Conservation (phyloP, 129 eudicot species). For the Lactuca sativa region DNA sequence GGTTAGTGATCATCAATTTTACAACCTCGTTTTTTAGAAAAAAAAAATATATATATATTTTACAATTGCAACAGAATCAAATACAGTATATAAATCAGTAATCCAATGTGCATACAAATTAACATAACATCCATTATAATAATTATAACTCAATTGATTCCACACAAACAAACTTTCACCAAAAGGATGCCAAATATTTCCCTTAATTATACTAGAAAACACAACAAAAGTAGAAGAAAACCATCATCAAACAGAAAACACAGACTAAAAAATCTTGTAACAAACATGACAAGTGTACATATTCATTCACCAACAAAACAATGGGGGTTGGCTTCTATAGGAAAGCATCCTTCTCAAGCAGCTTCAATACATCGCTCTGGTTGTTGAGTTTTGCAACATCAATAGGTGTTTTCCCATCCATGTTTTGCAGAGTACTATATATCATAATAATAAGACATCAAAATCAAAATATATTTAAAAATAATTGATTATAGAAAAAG, state of each 20-base stretch:
- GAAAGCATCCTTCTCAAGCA: conserved; percentile 94
- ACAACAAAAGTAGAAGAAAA: conserved; percentile 9
- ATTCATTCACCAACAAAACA: conserved; percentile 15
- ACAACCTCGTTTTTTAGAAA: not conserved
- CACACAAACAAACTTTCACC: conserved; percentile 22
- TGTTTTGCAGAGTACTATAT: conserved; percentile 80
- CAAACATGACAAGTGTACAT: conserved; percentile 25
- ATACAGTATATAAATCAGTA: too few relatives aligned
- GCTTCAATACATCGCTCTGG: conserved; percentile 68
- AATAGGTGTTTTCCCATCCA: conserved; percentile 92
- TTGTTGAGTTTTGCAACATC: conserved; percentile 92
- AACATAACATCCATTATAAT: conserved; percentile 6
- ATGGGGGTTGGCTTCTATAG: conserved; percentile 30
- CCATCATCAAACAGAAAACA: conserved; percentile 19
- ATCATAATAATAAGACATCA: not conserved
- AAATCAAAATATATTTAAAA: not conserved
- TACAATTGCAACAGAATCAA: too few relatives aligned
- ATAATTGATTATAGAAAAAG: not conserved
- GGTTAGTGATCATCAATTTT: not conserved
- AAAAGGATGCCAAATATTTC: conserved; percentile 18
- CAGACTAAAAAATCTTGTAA: conserved; percentile 20
- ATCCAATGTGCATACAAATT: not conserved
- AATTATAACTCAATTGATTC: not conserved
- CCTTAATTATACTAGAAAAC: conserved; percentile 28
- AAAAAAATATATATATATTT: too few relatives aligned